These are phyloP conservation scores for Leccinum aurantiacum DNA, from an alignment of 768 basidiomycete genomes.

Conservation along the genomic window DNA sequence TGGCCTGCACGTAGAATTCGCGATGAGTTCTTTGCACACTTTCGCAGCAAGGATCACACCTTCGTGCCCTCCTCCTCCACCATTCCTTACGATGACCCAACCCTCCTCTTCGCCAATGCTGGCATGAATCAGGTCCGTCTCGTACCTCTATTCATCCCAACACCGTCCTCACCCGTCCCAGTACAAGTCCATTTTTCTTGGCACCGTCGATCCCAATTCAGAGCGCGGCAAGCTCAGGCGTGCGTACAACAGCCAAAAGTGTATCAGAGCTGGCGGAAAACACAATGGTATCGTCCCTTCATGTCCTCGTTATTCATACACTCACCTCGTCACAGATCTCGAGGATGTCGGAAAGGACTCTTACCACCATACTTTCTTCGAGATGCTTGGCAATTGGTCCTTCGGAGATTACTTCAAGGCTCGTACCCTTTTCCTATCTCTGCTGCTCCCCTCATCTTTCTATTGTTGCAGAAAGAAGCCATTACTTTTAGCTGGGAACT, in stretches of 20 bases:
- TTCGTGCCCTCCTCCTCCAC: slow-evolving; percentile 91
- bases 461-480: slow-evolving; percentile 74
- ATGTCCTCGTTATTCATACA: neutral
- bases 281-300: slow-evolving; percentile 73
- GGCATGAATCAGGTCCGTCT: slow-evolving; percentile 86
- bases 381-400: slow-evolving; percentile 99
- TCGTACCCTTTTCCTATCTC: slow-evolving; percentile 8
- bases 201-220: slow-evolving; percentile 93
- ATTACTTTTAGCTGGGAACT: slow-evolving; percentile 93
- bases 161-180: slow-evolving; percentile 16
- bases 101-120: slow-evolving; percentile 96
- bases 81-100: slow-evolving; percentile 97
- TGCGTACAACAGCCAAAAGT: slow-evolving; percentile 96
- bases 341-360: slow-evolving; percentile 99
- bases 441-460: slow-evolving; percentile 6
- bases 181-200: slow-evolving; percentile 98
- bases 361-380: slow-evolving; percentile 97
- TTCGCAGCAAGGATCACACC: slow-evolving; percentile 74
- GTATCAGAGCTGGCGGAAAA: slow-evolving; percentile 97
- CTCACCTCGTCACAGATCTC: slow-evolving; percentile 58
- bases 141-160: neutral
- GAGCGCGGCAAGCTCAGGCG: slow-evolving; percentile 88
- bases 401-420: slow-evolving; percentile 99
- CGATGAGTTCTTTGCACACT: slow-evolving; percentile 89
- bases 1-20: slow-evolving; percentile 87